Conservation (phyloP, 2,329 filamentous ascomycete genomes). For the Karstenula rhodostoma region DNA sequence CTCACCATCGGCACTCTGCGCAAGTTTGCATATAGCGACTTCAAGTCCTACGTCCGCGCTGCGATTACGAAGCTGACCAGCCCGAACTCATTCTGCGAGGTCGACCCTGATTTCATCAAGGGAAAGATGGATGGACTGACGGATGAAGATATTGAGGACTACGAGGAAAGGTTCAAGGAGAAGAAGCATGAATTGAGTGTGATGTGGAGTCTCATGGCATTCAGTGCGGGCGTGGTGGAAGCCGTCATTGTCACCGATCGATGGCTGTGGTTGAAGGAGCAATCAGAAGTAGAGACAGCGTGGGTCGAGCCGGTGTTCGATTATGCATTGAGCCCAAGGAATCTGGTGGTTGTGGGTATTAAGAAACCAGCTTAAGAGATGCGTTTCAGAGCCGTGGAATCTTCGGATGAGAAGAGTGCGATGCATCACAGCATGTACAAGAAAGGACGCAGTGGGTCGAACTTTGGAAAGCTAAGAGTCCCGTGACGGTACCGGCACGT, state of each 20-base stretch:
- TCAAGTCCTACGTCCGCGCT: slow-evolving; percentile 79
- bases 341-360: slow-evolving; percentile 90
- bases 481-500: not conserved
- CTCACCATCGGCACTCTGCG: slow-evolving; percentile 86
- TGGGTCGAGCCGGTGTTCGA: slow-evolving; percentile 98
- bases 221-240: slow-evolving; percentile 88
- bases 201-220: slow-evolving; percentile 95
- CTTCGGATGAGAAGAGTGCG: not conserved
- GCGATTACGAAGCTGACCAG: slow-evolving; percentile 75
- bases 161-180: slow-evolving; percentile 70
- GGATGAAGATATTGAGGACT: slow-evolving; percentile 76
- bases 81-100: slow-evolving; percentile 45
- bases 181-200: slow-evolving; percentile 83
- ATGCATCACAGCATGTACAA: not conserved
- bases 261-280: slow-evolving; percentile 86
- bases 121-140: slow-evolving; percentile 73
- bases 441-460: not conserved
- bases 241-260: slow-evolving; percentile 89
- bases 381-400: not conserved
- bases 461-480: not conserved
- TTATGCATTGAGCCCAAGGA: slow-evolving; percentile 83
- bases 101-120: slow-evolving; percentile 60
- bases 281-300: slow-evolving; percentile 71
- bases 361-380: slow-evolving; percentile 61
- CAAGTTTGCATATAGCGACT: slow-evolving; percentile 79